Conservation (phyloP, 1,284 basidiomycete species). For the Ustilago crameri region DNA sequence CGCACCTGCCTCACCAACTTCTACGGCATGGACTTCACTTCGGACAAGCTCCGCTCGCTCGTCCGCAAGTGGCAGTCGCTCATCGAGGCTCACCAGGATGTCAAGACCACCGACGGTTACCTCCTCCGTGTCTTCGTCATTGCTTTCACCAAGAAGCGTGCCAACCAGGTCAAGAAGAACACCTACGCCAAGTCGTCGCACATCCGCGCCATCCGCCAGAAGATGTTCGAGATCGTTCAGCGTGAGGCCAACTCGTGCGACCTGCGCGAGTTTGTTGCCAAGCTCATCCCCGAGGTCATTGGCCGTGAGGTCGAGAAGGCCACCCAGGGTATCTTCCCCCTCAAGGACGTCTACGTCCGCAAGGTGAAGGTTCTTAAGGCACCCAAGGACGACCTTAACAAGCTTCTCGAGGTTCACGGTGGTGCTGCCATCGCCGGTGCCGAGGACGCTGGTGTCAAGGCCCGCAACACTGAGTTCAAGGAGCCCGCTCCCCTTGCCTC, state of each 20-base stretch:
- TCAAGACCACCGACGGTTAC: conserved; percentile 99
- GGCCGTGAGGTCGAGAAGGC: conserved; percentile 99
- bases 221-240: conserved; percentile 99
- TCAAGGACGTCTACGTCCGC: conserved; percentile 90
- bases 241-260: conserved; percentile 95
- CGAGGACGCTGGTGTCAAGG: conserved; percentile 87
- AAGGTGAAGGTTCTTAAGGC: conserved; percentile 92
- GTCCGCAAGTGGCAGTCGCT: conserved; percentile 99
- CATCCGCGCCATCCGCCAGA: conserved; percentile 96
- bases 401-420: conserved; percentile 95
- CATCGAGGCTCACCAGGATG: conserved; percentile 98
- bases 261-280: conserved; percentile 92
- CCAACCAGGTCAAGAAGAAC: conserved; percentile 97
- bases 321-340: conserved; percentile 91
- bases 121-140: conserved; percentile 98
- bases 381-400: conserved; percentile 94
- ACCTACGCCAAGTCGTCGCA: conserved; percentile 97
- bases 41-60: conserved; percentile 99
- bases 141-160: conserved; percentile 97
- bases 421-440: conserved; percentile 70
- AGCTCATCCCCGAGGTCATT: conserved; percentile 99
- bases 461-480: conserved; percentile 86
- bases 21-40: conserved; percentile 99
- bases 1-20: conserved; percentile 99
- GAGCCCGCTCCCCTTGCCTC: conserved; percentile 87